A percentile compares a stretch with the other conserved stretches of the same genome.
Conservation (phyloP, 768 basidiomycete genomes). For the Omphalotus guepiniiformis region DNA sequence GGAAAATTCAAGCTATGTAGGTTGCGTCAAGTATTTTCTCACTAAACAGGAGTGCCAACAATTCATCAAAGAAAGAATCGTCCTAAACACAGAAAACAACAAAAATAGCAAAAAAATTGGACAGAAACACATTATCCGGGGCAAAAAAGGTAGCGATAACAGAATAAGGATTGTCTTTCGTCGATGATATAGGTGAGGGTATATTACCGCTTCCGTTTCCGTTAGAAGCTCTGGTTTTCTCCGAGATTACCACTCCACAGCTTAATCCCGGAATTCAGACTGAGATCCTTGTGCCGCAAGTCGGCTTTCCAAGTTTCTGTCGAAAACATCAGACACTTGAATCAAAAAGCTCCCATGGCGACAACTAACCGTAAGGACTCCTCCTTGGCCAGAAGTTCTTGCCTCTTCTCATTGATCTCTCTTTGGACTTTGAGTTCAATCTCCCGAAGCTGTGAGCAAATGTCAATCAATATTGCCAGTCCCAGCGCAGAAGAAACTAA, state of each 20-base stretch:
- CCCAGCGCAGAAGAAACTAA: background rate
- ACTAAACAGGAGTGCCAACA: too few relatives aligned
- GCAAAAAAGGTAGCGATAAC: background rate
- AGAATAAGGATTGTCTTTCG: slow-evolving; percentile 6
- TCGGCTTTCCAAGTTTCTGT: slow-evolving; percentile 84
- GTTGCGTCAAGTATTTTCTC: too few relatives aligned
- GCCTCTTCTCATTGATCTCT: slow-evolving; percentile 96
- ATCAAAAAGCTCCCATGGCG: slow-evolving; percentile 8
- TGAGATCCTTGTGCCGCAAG: slow-evolving; percentile 86
- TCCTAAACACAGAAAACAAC: slow-evolving; percentile 2
- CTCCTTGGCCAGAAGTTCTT: slow-evolving; percentile 94
- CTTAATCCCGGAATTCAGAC: slow-evolving; percentile 66
- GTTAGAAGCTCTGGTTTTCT: background rate
- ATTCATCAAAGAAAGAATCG: background rate
- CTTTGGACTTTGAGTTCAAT: slow-evolving; percentile 97
- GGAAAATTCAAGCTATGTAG: too few relatives aligned
- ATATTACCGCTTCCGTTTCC: slow-evolving; percentile 1
- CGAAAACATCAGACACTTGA: slow-evolving; percentile 6
- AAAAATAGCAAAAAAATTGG: too few relatives aligned
- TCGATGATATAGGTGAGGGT: slow-evolving; percentile 3
- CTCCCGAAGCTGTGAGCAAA: slow-evolving; percentile 70
- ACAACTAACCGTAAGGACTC: slow-evolving; percentile 75
- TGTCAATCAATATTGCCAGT: background rate
- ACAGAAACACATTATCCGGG: slow-evolving; percentile 4
- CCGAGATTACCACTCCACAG: background rate